phyloP scores from a whole-genome alignment of 768 basidiomycete species.

The Boletus sp. region DNA sequence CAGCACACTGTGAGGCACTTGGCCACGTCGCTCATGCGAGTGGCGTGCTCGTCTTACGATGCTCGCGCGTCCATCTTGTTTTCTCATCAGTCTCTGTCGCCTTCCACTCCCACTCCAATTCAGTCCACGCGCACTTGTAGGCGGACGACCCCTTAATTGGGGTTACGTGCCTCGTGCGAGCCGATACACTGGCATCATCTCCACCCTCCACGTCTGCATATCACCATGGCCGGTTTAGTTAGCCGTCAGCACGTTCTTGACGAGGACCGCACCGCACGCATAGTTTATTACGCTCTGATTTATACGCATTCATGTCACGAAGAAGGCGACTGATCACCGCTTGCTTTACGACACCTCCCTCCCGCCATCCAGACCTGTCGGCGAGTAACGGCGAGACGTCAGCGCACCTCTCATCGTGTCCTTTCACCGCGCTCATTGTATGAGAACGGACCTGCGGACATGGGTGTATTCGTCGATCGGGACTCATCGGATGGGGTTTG shows the following conservation, averaged over 20 bases:
- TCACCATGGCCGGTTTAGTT: slow-evolving; percentile 26
- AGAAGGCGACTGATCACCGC: slow-evolving; percentile 48
- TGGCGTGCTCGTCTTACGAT: slow-evolving; percentile 52
- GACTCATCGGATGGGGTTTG: slow-evolving; percentile 26
- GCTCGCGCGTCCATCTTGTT: slow-evolving; percentile 48
- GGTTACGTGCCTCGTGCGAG: slow-evolving; percentile 76
- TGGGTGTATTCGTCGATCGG: slow-evolving; percentile 24
- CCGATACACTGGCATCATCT: slow-evolving; percentile 68
- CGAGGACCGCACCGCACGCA: slow-evolving; percentile 29
- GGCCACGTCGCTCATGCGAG: slow-evolving; percentile 47
- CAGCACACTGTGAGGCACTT: slow-evolving; percentile 49
- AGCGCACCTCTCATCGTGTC: slow-evolving; percentile 25
- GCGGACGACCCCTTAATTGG: slow-evolving; percentile 79
- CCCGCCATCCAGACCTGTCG: slow-evolving; percentile 14
- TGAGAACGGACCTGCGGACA: slow-evolving; percentile 26
- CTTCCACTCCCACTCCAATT: slow-evolving; percentile 46
- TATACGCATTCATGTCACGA: slow-evolving; percentile 30
- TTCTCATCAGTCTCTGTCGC: slow-evolving; percentile 35
- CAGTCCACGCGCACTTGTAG: slow-evolving; percentile 57
- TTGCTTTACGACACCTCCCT: slow-evolving; percentile 24
- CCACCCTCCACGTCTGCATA: slow-evolving; percentile 23
- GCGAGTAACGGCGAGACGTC: slow-evolving; percentile 25
- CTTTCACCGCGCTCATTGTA: slow-evolving; percentile 33
- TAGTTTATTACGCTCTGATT: slow-evolving; percentile 45
- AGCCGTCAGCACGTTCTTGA: slow-evolving; percentile 23